phyloP scores from a whole-genome alignment of 2,329 filamentous ascomycete species.

The Xylariaceae sp. region DNA sequence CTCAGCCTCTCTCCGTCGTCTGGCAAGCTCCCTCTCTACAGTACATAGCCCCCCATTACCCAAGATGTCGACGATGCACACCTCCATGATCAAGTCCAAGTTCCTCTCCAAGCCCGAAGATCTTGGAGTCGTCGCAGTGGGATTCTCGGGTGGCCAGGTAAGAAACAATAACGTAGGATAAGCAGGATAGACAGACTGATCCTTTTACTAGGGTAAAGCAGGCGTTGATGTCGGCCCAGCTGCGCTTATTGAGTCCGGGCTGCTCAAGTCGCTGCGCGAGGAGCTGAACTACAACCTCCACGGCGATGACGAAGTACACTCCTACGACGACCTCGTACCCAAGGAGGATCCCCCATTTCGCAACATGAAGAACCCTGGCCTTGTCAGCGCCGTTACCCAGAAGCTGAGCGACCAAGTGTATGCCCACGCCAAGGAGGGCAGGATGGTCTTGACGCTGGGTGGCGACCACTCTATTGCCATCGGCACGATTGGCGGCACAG shows the following conservation, averaged over 20 bases:
- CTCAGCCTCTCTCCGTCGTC: not conserved
- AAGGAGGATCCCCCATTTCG: conserved; percentile 73
- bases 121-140: conserved; percentile 88
- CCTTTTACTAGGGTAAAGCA: conserved; percentile 63
- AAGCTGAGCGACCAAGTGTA: conserved; percentile 83
- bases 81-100: conserved; percentile 57
- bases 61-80: conserved; percentile 41
- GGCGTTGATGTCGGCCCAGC: conserved; percentile 89
- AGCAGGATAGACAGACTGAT: conserved; percentile 3
- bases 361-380: conserved; percentile 89
- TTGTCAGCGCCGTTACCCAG: conserved; percentile 81
- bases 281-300: conserved; percentile 87
- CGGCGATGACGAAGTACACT: conserved; percentile 79
- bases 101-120: conserved; percentile 80
- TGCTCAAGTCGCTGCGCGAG: conserved; percentile 76
- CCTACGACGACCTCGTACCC: conserved; percentile 74
- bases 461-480: conserved; percentile 97
- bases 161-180: conserved; percentile 19
- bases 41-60: not conserved
- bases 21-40: not conserved
- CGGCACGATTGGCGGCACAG: conserved; percentile 83
- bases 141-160: conserved; percentile 96
- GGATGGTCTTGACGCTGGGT: conserved; percentile 87
- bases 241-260: conserved; percentile 83
- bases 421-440: conserved; percentile 75